Base-by-base conservation (phyloP, 1,284 basidiomycete species). In the Heterobasidion irregulare region DNA sequence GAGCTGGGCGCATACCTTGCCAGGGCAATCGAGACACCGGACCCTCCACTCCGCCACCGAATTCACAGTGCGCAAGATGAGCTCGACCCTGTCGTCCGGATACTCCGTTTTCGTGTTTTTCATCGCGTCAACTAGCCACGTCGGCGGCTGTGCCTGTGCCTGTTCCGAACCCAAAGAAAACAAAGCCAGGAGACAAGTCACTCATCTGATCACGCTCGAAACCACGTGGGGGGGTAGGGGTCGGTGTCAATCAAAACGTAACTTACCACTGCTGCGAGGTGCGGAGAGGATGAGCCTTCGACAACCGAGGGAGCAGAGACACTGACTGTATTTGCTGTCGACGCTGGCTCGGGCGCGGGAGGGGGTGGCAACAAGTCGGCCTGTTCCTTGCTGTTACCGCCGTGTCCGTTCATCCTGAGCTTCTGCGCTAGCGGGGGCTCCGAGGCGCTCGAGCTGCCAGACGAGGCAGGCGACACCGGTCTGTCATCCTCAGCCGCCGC, bases 21-120 rank as follows among this genome's bases (percentile, higher is more conserved):
- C 92, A 60, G 93, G 93, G 70, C 96, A 98, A 69, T 98, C 96
- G 57, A 87, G 68, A 70, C 96, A 99, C 70, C 92, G 94, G 64
- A 98, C 82, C 18, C 94, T 80, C 94, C 95, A 98, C 68, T 95
- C 92, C 2, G 80, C 75, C 43, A 72, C 75, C 10, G 73, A 71
- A 12, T 79, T 75, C 26, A 26, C 26, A 64, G 79, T 82, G 53
- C 83, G 78, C 18, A 83, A 72, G n/a, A 88, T 82, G 10, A 89
- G 78, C 59, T 89, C 86, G 65, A 98, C 94, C 53, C 72, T 81
- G 67, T 98, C 94, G 58, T 91, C 79, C 1, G 89, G 86, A 66
- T 93, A 96, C 69, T 78, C 13, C 35, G n/a, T 33, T n/a, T 34
- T 38, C 41, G 32, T 19, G 33, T 19, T 43, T 32, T 34, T 32